Evolutionary conservation across 2,329 filamentous ascomycete genomes (phyloP).

Genomic region (Xylogone sp.): DNA sequence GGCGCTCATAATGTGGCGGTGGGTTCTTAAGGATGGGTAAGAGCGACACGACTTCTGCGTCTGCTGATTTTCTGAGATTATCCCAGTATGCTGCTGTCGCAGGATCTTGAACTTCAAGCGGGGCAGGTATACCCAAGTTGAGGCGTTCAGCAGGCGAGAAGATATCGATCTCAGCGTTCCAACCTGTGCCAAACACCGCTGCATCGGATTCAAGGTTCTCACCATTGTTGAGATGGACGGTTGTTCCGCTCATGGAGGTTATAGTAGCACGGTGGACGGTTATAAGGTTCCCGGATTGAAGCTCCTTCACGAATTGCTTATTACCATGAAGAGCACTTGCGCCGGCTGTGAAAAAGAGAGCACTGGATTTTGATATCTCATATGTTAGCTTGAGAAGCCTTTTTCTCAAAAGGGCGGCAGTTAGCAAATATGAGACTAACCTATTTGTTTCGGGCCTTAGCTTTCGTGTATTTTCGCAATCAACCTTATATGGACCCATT

Average conservation of each 20-base stretch:
- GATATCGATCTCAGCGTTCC: constrained; percentile 4
- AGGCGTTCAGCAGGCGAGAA: constrained; percentile 4
- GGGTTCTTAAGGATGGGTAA: constrained; percentile 7
- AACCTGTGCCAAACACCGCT: constrained; percentile 10
- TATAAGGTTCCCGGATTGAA: constrained; percentile 8
- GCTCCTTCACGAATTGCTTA: constrained; percentile 8
- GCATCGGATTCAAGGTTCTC: constrained; percentile 4
- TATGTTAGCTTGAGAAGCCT: background rate
- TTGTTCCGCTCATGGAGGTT: constrained; percentile 6
- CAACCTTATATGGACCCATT: constrained; percentile 10
- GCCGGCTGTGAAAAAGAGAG: constrained; percentile 8
- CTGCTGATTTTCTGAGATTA: background rate
- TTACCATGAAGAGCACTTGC: constrained; percentile 8
- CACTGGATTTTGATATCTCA: background rate
- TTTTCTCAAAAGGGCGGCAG: too few relatives aligned
- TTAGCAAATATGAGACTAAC: too few relatives aligned
- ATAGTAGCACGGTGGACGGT: constrained; percentile 11
- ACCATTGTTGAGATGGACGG: constrained; percentile 3
- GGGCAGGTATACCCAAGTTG: constrained; percentile 4
- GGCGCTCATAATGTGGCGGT: constrained; percentile 2
- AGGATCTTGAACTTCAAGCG: constrained; percentile 2
- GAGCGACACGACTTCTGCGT: background rate
- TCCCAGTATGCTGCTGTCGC: constrained; percentile 3
- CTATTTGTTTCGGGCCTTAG: constrained; percentile 7
- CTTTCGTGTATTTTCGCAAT: constrained; percentile 7